These are phyloP conservation scores for Eucalyptus leucophloia DNA, from an alignment of 345 rosid species.

Conservation along the genomic window DNA sequence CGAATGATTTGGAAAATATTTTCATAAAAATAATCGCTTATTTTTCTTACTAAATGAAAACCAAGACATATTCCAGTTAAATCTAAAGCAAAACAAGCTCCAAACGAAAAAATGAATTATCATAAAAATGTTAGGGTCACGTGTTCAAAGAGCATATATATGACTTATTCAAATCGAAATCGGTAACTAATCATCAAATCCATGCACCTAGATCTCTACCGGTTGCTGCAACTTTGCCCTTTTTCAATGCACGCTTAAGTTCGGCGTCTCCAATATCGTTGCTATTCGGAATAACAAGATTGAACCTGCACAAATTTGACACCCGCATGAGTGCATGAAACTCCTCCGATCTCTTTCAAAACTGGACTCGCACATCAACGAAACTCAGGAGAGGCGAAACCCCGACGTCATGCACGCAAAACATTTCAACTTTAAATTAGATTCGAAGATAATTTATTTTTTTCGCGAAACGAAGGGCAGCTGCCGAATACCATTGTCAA, in stretches of 20 bases:
- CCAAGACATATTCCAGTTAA: background rate
- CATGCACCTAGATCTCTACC: background rate
- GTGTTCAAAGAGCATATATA: fast-evolving
- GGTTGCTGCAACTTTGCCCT: fast-evolving
- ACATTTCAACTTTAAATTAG: too few species aligned
- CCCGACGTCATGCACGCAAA: too few species aligned
- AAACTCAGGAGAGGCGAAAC: too few species aligned
- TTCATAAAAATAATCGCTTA: fast-evolving
- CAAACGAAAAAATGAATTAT: fast-evolving
- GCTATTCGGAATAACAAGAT: background rate
- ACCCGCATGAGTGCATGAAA: fast-evolving
- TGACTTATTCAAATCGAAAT: too few species aligned
- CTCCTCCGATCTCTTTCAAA: background rate
- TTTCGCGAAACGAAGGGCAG: background rate
- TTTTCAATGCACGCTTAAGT: too few species aligned
- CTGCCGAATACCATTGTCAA: background rate
- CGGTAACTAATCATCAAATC: too few species aligned
- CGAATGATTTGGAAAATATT: fast-evolving
- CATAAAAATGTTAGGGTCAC: fast-evolving
- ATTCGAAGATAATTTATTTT: too few species aligned
- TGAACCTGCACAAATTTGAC: fast-evolving
- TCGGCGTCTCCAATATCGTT: fast-evolving
- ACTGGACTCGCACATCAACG: too few species aligned
- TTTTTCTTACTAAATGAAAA: too few species aligned
- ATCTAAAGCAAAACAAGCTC: too few species aligned